Base-by-base conservation (phyloP, 2,329 filamentous ascomycete species). In the Pezizomycotina sp. region DNA sequence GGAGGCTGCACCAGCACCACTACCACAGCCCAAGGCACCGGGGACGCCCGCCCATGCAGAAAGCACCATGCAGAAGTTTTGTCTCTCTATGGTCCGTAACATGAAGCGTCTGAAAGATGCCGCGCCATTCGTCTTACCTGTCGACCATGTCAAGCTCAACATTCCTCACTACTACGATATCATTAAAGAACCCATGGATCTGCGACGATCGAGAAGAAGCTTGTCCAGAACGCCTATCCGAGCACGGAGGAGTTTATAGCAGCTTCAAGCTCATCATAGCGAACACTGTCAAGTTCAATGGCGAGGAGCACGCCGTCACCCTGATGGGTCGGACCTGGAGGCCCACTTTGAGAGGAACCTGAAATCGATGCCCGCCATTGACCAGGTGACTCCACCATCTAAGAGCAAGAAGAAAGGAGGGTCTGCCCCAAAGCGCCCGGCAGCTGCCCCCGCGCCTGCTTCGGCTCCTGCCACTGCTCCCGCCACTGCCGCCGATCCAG, bases 71-170 rank as follows among this genome's bases (percentile, higher is more conserved):
- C 78, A 48, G 64, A 63, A 38, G 69, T 68, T 34, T 74, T 72
- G 48, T 27, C 59, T 74, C 21, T 70, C 72, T 43, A 65, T 74
- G 20, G 60, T 86, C 33, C 75, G 72, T 20, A 74, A 76, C 34
- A 65, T 86, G 38, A 92, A 91, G 61, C 89, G 92, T 58, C 84
- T 81, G 29, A 82, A 86, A 55, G 71, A 75, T 42, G 80, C 86
- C 2, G 60, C 61, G 5, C 69, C 76, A 36, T 95, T 92, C 61
- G 67, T 71, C 46, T 67, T 74, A 26, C 76, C 89, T 0, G 89
- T 95, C 5, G 68, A 80, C 54, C 69, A 67, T 24, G 61, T 86
- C 15, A 80, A 77, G 57, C 68, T 92, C 25, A 64, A 62, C 18
- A 71, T 95, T 25, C 82, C 80, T 36, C 73, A 71, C 2, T 78